phyloP scores from a whole-genome alignment of 176 grass and related monocot species.

The Raddia distichophylla region DNA sequence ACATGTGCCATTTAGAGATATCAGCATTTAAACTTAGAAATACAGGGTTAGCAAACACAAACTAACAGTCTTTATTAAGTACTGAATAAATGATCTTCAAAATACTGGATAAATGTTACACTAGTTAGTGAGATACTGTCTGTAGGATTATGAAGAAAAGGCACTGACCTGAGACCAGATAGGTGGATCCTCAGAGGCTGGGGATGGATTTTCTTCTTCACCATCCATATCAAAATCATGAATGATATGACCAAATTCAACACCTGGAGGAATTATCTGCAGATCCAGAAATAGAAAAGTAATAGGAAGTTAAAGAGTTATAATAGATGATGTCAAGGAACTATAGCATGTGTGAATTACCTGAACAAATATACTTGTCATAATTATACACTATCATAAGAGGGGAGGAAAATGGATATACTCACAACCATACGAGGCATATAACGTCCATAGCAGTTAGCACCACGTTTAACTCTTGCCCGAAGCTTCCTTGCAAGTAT shows the following conservation, averaged over 20 bases:
- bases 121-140: slow-evolving; percentile 13
- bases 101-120: slow-evolving; percentile 6
- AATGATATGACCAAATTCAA: slow-evolving; percentile 73
- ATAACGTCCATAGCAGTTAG: slow-evolving; percentile 72
- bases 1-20: slow-evolving; percentile 21
- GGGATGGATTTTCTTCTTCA: slow-evolving; percentile 61
- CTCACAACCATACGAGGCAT: slow-evolving; percentile 90
- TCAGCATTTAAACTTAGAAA: slow-evolving; percentile 33
- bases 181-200: slow-evolving; percentile 63
- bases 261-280: slow-evolving; percentile 78
- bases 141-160: slow-evolving; percentile 14
- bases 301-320: slow-evolving; percentile 15
- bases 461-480: slow-evolving; percentile 69
- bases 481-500: slow-evolving; percentile 72
- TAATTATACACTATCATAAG: neutral
- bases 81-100: neutral
- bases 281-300: slow-evolving; percentile 18
- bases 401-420: slow-evolving; percentile 40
- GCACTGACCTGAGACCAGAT: slow-evolving; percentile 76
- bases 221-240: slow-evolving; percentile 74
- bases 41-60: slow-evolving; percentile 4
- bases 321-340: slow-evolving; percentile 10
- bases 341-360: slow-evolving; percentile 11
- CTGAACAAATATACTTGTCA: slow-evolving; percentile 23
- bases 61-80: neutral